A percentile compares a stretch with the other conserved stretches of the same genome.
Conservation (phyloP, 2,329 filamentous ascomycete genomes). For the Colletotrichum aenigma region DNA sequence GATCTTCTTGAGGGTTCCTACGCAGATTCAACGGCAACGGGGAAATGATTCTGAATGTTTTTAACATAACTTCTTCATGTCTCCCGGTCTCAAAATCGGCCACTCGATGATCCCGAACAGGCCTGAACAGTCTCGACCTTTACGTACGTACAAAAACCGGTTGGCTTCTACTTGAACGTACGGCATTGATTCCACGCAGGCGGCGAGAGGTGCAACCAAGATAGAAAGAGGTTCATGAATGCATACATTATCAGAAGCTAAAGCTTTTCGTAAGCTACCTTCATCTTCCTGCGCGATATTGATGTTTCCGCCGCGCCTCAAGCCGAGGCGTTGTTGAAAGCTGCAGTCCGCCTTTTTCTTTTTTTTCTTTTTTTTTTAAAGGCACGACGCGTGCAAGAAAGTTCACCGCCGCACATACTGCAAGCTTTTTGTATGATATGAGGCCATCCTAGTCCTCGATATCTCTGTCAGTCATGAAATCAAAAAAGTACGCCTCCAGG, state of each 20-base stretch:
- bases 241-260: not conserved
- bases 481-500: too few relatives aligned
- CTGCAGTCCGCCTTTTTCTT: not conserved
- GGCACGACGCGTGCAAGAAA: not conserved
- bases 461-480: too few relatives aligned
- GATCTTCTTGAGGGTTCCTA: not conserved
- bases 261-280: not conserved
- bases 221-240: not conserved
- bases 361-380: too few relatives aligned
- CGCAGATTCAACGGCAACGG: not conserved
- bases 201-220: not conserved
- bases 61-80: not conserved
- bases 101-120: not conserved
- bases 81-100: not conserved
- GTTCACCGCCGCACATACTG: not conserved
- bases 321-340: not conserved
- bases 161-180: accelerated
- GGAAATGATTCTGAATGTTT: accelerated
- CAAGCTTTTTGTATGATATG: accelerated
- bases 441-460: too few relatives aligned
- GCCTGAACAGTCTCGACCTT: accelerated
- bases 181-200: not conserved
- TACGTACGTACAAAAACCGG: accelerated
- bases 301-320: not conserved
- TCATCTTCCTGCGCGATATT: not conserved